Conservation (phyloP, 129 eudicot genomes). For the Scalesia atractyloides region DNA sequence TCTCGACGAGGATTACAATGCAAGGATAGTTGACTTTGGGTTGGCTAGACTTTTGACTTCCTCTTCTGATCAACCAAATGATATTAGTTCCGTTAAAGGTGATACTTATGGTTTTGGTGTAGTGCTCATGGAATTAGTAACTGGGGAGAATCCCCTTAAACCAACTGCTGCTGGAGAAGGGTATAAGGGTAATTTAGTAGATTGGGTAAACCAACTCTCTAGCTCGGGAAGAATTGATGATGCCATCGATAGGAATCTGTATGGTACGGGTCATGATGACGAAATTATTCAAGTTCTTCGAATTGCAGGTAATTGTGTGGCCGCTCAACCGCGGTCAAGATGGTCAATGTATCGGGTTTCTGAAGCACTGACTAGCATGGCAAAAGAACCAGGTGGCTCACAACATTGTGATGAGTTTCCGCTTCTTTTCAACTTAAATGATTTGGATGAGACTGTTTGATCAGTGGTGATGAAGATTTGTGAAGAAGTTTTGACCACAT, state of each 20-base stretch:
- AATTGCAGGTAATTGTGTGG: constrained; percentile 71
- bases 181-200: constrained; percentile 72
- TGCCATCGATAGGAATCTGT: constrained; percentile 53
- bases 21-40: constrained; percentile 81
- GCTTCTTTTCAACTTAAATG: constrained; percentile 55
- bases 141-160: constrained; percentile 66
- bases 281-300: constrained; percentile 60
- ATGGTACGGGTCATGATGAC: constrained; percentile 73
- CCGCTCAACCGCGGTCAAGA: constrained; percentile 52
- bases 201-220: constrained; percentile 66
- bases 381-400: constrained; percentile 59
- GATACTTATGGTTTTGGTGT: constrained; percentile 77
- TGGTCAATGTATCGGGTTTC: constrained; percentile 86
- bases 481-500: constrained; percentile 28
- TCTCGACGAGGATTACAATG: constrained; percentile 75
- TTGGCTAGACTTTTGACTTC: constrained; percentile 63
- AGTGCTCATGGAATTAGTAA: constrained; percentile 74
- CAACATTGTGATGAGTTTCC: constrained; percentile 88
- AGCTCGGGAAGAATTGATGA: constrained; percentile 61
- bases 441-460: constrained; percentile 31
- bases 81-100: constrained; percentile 48
- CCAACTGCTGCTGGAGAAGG: constrained; percentile 51
- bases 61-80: constrained; percentile 37
- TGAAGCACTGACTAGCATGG: constrained; percentile 54
- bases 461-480: constrained; percentile 16